These are phyloP conservation scores for Aristolochia fimbriata DNA, from an alignment of 164 flowering plant species.

Conservation along the genomic window DNA sequence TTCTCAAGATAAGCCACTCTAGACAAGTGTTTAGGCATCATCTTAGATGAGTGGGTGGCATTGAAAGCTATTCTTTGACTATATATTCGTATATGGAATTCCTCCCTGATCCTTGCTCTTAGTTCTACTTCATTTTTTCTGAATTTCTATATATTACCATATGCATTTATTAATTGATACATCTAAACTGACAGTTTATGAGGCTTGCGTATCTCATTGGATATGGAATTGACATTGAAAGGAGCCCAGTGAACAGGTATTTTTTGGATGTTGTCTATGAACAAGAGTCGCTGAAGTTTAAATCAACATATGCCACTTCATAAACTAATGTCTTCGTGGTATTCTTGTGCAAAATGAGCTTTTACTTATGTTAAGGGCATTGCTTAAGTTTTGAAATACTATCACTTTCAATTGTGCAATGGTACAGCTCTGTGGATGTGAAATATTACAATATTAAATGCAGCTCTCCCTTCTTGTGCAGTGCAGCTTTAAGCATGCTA, in stretches of 20 bases:
- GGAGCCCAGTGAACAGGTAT: constrained; percentile 95
- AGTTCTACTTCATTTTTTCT: not conserved
- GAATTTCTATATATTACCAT: not conserved
- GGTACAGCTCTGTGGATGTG: not conserved
- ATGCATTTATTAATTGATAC: not conserved
- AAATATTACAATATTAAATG: constrained; percentile 1
- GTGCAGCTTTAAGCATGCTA: constrained; percentile 93
- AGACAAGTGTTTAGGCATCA: no score
- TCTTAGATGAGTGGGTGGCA: no score
- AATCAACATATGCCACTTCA: no score
- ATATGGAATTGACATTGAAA: constrained; percentile 69
- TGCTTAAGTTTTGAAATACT: no score
- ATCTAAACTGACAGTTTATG: constrained; percentile 62
- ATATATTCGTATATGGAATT: no score
- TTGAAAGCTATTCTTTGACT: no score
- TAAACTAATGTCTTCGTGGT: no score
- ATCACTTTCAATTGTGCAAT: no score
- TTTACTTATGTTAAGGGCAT: no score
- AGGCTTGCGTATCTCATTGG: constrained; percentile 92
- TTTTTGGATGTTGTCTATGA: not conserved
- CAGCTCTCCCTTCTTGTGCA: constrained; percentile 20
- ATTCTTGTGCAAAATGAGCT: no score
- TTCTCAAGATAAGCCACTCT: no score
- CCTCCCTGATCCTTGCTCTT: no score
- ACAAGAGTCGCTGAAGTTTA: not conserved